Evolutionary conservation across 441 rosid species (phyloP), one percentile per base, ranked within the genome.

Genomic region (Aquilaria agallochum): DNA sequence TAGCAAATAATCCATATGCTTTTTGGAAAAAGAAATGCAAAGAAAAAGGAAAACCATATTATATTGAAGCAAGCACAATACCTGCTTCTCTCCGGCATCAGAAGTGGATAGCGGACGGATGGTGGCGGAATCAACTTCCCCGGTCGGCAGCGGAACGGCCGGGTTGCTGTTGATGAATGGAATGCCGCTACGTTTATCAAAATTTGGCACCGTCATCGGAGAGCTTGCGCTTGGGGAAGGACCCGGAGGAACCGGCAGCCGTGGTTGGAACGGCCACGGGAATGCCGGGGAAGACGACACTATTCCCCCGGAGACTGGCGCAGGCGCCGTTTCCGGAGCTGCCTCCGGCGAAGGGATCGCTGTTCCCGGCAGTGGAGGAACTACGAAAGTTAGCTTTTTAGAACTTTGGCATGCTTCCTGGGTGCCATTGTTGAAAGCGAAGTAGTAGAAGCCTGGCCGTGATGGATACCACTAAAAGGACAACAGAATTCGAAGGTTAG

Each of bases 111-210:
- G 51, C 36, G 97, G 97, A 54, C 81, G 73, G 46, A 90, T 90
- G 50, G 96, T 86, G 62, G 97, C 84, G 27, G 97, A 86, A 60
- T 93, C 98, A 9, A 88, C 87, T 77, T 90, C 98, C 54, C 84
- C 98, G 14, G 96, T 93, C 3, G 98, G 98, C 74, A 93, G 70
- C 42, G 98, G 96, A 73, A 93, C 96, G 1, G 97, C 97, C 0
- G 98, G 96, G 57, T 88, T 93, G 60, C 98, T 93, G 51, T 80
- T 87, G 20, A 90, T 93, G 50, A 93, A 93, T 4, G 97, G 96
- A 13, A 88, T 80, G 40, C 88, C 90, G 0, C 82, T 83, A 0
- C 76, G 73, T 77, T 84, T 90, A 14, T 80, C 90, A 0, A 76
- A 3, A 7, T 59, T 59, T 4, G 87, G 84, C 59, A 67, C 74